Percentiles rank a stretch among this genome's conserved stretches.
Conservation (phyloP, 169 alveolate species). For the Plasmodium fragile region DNA sequence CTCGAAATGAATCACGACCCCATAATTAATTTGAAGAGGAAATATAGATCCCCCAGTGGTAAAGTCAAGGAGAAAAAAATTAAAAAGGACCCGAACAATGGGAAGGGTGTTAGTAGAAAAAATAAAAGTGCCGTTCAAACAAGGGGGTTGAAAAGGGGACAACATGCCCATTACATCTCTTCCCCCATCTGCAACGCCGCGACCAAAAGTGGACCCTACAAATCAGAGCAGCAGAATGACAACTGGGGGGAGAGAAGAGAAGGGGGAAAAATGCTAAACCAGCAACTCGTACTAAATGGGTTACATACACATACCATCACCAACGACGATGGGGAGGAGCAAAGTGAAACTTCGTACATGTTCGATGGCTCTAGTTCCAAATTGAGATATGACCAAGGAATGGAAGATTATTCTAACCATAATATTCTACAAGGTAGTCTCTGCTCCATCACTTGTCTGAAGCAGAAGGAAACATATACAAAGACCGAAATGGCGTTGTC, state of each 20-base stretch:
- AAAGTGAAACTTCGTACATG: background rate
- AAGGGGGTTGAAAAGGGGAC: conserved; percentile 3
- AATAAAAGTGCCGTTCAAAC: conserved; percentile 6
- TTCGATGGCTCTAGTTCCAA: background rate
- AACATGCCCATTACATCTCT: background rate
- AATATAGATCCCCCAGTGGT: conserved; percentile 47
- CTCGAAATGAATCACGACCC: conserved; percentile 64
- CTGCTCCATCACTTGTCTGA: background rate
- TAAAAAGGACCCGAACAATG: conserved; percentile 12
- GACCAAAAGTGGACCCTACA: background rate
- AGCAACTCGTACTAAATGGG: background rate
- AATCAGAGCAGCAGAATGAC: background rate
- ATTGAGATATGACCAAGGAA: background rate
- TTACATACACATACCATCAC: background rate
- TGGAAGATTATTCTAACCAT: background rate
- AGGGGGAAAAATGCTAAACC: background rate
- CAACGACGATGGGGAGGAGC: background rate
- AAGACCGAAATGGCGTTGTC: background rate
- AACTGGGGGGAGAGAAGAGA: background rate
- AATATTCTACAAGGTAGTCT: background rate
- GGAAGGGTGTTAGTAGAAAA: conserved; percentile 7
- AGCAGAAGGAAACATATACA: background rate
- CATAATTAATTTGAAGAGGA: conserved; percentile 42
- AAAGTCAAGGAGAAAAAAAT: conserved; percentile 27
- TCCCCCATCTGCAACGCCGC: background rate